Base-by-base conservation (phyloP, 2,329 filamentous ascomycete species). In the Ceratocystiopsis brevicomis region DNA sequence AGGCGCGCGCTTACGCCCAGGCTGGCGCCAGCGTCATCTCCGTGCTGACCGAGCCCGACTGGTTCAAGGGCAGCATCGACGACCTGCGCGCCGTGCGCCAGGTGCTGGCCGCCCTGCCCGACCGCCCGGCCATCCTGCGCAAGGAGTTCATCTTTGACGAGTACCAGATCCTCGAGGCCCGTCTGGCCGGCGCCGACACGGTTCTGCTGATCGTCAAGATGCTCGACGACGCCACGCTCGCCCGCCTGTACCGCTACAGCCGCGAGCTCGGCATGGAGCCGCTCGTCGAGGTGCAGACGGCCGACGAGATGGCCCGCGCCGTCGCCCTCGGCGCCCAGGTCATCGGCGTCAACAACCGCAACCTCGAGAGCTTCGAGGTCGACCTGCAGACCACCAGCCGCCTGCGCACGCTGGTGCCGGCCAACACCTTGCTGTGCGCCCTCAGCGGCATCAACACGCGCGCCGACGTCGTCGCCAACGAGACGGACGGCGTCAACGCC, bases 131-230 rank as follows among this genome's bases (percentile, higher is more conserved):
- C 2, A 73, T 98, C 13, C 65, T 98, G 30, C 78, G 92, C 19
- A 98, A 98, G 57, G 90, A 98, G 53, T 98, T 98, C 54, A 77
- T 98, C 37, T 98, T 96, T 54, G 87, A 96, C 39, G 86, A 96
- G 58, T 98, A 98, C 57, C 90, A 98, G 59, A 96, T 98, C 43
- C 69, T 98, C 8, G 90, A 98, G 61, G 90, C 87, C 25, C 73
- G 92, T 40, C 65, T 98, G 44, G 86, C 88, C 13, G 90, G 90
- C 21, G 62, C 60, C 2, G 61, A 98, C 59, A 95, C 88, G 0
- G 80, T 98, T 16, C 68, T 98, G 21, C 71, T 98, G 17, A 98
- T 98, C 52, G 90, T 98, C 42, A 98, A 98, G 66, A 98, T 98
- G 90, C 73, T 98, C 12, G 80, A 88, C 47, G 64, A 72, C 21